Base-by-base conservation (phyloP, 2,329 filamentous ascomycete species). In the Penicillium carneum region DNA sequence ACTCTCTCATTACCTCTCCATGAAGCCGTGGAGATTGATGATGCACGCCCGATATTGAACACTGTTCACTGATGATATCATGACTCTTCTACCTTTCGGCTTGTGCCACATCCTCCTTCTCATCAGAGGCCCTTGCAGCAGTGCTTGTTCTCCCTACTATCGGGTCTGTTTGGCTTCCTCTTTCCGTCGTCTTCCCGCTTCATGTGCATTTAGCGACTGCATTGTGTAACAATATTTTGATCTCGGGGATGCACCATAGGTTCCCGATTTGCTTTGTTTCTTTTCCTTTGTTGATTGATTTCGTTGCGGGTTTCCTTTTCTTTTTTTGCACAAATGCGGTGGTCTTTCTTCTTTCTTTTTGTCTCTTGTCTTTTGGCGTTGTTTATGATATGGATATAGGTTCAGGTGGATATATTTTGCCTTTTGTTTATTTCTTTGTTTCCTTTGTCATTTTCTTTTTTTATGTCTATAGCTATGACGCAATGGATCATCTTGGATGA, bases 141-240 rank as follows among this genome's bases (percentile, higher is more conserved):
- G 45, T 31, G 5, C 41, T 29, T 29, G 16, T 18, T 23, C 39
- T 31, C 39, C 36, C 52, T 54, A 47, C 58, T 64, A 64, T 63
- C 63, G 45, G 43, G 33, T 11, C 18, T 31, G 23, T 36, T 52
- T 47, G 46, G 49, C 36, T 52, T 57, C 36, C 31, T 54, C 59
- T 62, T 64, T 61, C 62, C 36, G 53, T 57, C 38, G 50, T 62
- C 52, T 55, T 54, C 50, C 61, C 64, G 60, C 57, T 51, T 58
- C 65, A 61, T 71, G 59, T 65, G 64, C 50, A 58, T 67, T 72
- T 73, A 74, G 74, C 72, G 66, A 68, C 66, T 65, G 65, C 72
- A 67, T 70, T 72, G 69, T 60, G 36, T 71, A 69, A 67, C 59
- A 69, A 58, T 68, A 68, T 64, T 63, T 67, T 58, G 52, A 63